phyloP scores from a whole-genome alignment of 2,329 filamentous ascomycete species.

The Apiospora koreana region DNA sequence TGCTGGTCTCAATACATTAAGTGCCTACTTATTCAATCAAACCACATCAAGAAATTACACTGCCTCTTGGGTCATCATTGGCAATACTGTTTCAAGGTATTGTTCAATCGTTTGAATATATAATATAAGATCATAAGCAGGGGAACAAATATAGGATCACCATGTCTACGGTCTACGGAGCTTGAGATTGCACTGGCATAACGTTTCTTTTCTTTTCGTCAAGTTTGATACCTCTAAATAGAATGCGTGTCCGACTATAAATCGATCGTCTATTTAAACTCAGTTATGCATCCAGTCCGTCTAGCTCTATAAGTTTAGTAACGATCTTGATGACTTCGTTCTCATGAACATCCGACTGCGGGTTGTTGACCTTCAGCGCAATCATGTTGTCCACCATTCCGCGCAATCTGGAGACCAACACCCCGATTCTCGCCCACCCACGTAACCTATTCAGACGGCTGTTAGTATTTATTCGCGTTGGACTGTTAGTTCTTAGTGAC shows the following conservation, averaged over 20 bases:
- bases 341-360: conserved; percentile 57
- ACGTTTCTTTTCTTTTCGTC: background rate
- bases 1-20: background rate
- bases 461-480: background rate
- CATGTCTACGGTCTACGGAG: no score
- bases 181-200: no score
- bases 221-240: background rate
- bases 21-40: background rate
- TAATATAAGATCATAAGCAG: no score
- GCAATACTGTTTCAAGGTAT: no score
- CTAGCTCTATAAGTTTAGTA: conserved; percentile 79
- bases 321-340: conserved; percentile 77
- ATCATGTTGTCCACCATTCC: conserved; percentile 86
- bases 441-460: conserved; percentile 49
- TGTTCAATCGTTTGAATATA: no score
- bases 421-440: conserved; percentile 94
- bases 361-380: conserved; percentile 77
- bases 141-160: no score
- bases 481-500: background rate
- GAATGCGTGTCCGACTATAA: background rate
- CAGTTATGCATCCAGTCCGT: conserved; percentile 72
- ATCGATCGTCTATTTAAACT: background rate
- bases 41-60: no score
- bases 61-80: no score
- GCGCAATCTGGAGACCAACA: conserved; percentile 79